Evolutionary conservation across 306 rosid genomes (phyloP).

Genomic region (Oemleria cerasiformis): DNA sequence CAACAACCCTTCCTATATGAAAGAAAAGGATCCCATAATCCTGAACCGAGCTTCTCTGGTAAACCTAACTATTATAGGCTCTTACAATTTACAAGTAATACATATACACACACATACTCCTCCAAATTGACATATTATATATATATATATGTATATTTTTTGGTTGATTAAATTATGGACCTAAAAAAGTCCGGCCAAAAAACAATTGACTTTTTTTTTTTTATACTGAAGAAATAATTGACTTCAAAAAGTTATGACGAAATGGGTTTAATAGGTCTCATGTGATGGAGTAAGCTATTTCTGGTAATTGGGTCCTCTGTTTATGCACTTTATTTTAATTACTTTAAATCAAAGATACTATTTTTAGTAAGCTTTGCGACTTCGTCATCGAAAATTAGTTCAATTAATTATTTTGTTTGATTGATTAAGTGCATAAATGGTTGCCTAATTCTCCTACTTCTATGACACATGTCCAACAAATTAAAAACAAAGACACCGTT

Average conservation of each 20-base stretch:
- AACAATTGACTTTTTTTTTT: neutral
- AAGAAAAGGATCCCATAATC: too few species aligned
- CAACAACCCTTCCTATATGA: too few species aligned
- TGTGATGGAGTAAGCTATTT: neutral
- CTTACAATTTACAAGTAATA: too few species aligned
- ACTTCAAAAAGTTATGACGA: too few species aligned
- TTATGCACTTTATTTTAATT: neutral
- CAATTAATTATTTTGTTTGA: too few species aligned
- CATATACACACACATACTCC: too few species aligned
- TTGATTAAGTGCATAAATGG: too few species aligned
- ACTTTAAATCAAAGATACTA: neutral
- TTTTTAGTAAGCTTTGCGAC: neutral
- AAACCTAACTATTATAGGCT: too few species aligned
- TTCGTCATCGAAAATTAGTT: too few species aligned
- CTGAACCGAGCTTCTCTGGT: too few species aligned
- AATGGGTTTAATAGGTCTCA: too few species aligned
- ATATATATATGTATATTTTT: neutral
- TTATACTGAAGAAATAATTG: too few species aligned
- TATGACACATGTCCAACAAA: neutral
- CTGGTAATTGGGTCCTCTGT: constrained; percentile 8
- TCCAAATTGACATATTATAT: neutral
- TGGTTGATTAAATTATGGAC: neutral
- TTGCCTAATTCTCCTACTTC: neutral
- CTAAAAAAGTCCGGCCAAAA: neutral
- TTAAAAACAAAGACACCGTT: neutral